Evolutionary conservation across 176 grass and related monocot species (phyloP).

Genomic region (Alloteropsis semialata): DNA sequence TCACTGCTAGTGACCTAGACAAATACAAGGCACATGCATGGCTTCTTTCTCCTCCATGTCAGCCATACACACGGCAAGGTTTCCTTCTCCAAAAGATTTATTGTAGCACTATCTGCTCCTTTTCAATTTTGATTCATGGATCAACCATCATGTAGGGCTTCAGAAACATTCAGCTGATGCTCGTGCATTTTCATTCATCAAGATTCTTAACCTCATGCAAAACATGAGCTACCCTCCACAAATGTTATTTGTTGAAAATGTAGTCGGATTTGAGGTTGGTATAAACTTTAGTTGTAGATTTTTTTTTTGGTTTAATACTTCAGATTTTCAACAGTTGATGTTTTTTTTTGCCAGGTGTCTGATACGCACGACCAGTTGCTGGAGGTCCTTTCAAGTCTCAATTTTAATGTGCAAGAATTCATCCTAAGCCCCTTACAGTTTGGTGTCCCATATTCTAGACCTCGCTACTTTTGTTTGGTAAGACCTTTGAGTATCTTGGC

Average conservation of each 20-base stretch:
- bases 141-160: slow-evolving; percentile 59
- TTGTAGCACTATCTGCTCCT: background rate
- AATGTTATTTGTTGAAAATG: slow-evolving; percentile 93
- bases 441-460: slow-evolving; percentile 95
- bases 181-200: slow-evolving; percentile 90
- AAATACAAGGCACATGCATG: slow-evolving; percentile 85
- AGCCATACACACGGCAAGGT: slow-evolving; percentile 98
- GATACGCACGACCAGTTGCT: slow-evolving; percentile 81
- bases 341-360: slow-evolving; percentile 59
- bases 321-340: background rate
- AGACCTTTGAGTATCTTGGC: slow-evolving; percentile 14
- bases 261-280: slow-evolving; percentile 94
- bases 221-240: slow-evolving; percentile 74
- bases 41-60: slow-evolving; percentile 97
- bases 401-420: slow-evolving; percentile 83
- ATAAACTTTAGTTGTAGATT: slow-evolving; percentile 17
- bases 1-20: slow-evolving; percentile 71
- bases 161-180: slow-evolving; percentile 97
- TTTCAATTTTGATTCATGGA: slow-evolving; percentile 28
- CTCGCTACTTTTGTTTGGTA: slow-evolving; percentile 98
- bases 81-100: slow-evolving; percentile 16
- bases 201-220: slow-evolving; percentile 78
- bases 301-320: background rate
- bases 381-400: slow-evolving; percentile 69
- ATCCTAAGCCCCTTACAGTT: slow-evolving; percentile 93